These are phyloP conservation scores for Penstemon davidsonii DNA, from an alignment of 257 asterid genomes.

Conservation along the genomic window DNA sequence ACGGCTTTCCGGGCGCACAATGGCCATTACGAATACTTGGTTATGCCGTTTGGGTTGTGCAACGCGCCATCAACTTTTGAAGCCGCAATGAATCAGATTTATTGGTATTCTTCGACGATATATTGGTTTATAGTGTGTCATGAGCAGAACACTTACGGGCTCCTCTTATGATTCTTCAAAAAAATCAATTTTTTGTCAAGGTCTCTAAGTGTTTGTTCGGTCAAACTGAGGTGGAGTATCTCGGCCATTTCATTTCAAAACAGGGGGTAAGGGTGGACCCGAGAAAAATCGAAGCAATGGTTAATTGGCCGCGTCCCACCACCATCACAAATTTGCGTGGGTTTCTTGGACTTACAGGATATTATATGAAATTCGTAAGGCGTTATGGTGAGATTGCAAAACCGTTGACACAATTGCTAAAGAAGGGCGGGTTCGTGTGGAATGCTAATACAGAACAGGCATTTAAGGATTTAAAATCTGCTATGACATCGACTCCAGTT, in stretches of 20 bases:
- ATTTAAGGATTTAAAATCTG: background rate
- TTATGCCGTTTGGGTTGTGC: background rate
- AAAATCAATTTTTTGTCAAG: background rate
- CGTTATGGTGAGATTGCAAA: background rate
- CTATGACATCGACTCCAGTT: background rate
- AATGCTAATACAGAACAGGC: background rate
- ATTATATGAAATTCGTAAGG: background rate
- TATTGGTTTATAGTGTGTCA: background rate
- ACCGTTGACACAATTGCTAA: background rate
- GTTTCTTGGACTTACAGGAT: too few species aligned
- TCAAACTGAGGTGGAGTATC: background rate
- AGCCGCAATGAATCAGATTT: background rate
- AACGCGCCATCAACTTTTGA: background rate
- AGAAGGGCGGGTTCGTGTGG: background rate
- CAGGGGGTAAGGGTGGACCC: background rate
- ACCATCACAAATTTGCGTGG: too few species aligned
- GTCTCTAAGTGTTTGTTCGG: constrained; percentile 2
- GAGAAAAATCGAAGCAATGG: background rate
- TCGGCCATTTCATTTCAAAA: background rate
- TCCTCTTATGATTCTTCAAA: background rate
- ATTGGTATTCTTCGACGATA: background rate
- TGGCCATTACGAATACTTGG: background rate
- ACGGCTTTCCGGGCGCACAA: background rate
- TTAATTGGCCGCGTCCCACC: background rate
- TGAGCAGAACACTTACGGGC: background rate